phyloP scores from a whole-genome alignment of 2,329 filamentous ascomycete species.

The Orbilia brochopaga region DNA sequence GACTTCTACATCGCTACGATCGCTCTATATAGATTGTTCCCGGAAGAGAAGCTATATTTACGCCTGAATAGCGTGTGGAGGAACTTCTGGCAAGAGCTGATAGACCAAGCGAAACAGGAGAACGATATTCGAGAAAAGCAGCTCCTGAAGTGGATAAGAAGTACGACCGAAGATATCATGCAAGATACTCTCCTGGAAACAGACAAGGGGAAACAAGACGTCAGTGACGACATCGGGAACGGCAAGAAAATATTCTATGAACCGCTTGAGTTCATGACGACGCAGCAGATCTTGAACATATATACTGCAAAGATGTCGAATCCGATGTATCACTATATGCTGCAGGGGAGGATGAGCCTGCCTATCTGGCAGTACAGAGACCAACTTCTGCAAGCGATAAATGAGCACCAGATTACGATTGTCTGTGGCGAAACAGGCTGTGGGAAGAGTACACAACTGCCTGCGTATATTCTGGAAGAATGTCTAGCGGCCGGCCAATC shows the following conservation, averaged over 20 bases:
- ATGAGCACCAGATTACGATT: constrained; percentile 83
- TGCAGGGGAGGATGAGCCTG: constrained; percentile 72
- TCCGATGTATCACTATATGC: constrained; percentile 76
- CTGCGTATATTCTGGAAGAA: constrained; percentile 88
- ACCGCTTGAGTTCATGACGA: constrained; percentile 78
- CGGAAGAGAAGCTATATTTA: constrained; percentile 84
- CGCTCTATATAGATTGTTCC: constrained; percentile 82
- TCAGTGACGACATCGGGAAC: constrained; percentile 63
- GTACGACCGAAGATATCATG: constrained; percentile 30
- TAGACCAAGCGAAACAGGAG: constrained; percentile 69
- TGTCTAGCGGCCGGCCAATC: constrained; percentile 78
- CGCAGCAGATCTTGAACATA: constrained; percentile 66
- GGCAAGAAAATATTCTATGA: constrained; percentile 63
- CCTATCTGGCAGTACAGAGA: constrained; percentile 88
- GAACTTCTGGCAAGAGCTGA: constrained; percentile 82
- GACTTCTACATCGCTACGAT: constrained; percentile 83
- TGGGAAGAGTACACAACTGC: constrained; percentile 97
- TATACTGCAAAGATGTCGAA: constrained; percentile 56
- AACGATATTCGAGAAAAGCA: constrained; percentile 50
- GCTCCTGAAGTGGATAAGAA: constrained; percentile 52
- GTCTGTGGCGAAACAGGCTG: constrained; percentile 96
- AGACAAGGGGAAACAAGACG: constrained; percentile 55
- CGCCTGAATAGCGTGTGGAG: constrained; percentile 80
- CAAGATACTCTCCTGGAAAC: constrained; percentile 12
- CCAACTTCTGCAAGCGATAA: constrained; percentile 77